Base-by-base conservation (phyloP, 805 yeast genomes). In the Metschnikowia continentalis region DNA sequence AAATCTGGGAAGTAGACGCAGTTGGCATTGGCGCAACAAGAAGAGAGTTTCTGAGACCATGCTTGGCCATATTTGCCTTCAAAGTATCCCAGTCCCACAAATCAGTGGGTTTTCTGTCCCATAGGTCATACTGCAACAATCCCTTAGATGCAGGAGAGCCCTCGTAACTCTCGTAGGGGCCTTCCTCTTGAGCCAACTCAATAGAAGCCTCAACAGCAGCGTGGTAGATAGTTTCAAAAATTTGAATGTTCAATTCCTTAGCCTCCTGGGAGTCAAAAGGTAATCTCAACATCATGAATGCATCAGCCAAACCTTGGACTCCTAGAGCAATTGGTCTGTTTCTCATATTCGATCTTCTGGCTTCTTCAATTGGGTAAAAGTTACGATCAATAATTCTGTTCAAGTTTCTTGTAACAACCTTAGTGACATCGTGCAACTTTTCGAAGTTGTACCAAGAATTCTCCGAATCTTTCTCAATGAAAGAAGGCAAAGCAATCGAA, bases 11-110 rank as follows among this genome's bases (percentile, higher is more conserved):
- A 5, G 84, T 80, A 22, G 84, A 80, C n/a, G 84, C 84, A 52
- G 85, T 80, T 41, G 85, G 85, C 85, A 80, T 80, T 54, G 84
- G 84, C 0, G 85, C 85, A 54, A 80, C 83, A 57, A 80, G 74
- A 57, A 80, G 70, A 35, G 85, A 80, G 68, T 80, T 80, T 68
- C 85, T 74, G 42, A 80, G 59, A 42, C 85, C 85, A 61, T 74
- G 70, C 55, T 71, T 69, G 47, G 74, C 72, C 60, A 80, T 67
- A 51, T 72, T 68, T 54, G 69, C 74, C 66, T 79, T 80, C 59
- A 80, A 68, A n/a, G 68, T 48, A 58, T 78, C 83, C 85, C 85
- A 80, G 58, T 79, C 81, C 73, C 76, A 80, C 63, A 80, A 69
- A 55, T 76, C 80, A 42, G 83, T 71, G 46, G 85, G 85, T 66